A percentile compares a stretch with the other conserved stretches of the same genome.
Conservation (phyloP, 2,329 filamentous ascomycete genomes). For the Pestalotiopsis sp. region DNA sequence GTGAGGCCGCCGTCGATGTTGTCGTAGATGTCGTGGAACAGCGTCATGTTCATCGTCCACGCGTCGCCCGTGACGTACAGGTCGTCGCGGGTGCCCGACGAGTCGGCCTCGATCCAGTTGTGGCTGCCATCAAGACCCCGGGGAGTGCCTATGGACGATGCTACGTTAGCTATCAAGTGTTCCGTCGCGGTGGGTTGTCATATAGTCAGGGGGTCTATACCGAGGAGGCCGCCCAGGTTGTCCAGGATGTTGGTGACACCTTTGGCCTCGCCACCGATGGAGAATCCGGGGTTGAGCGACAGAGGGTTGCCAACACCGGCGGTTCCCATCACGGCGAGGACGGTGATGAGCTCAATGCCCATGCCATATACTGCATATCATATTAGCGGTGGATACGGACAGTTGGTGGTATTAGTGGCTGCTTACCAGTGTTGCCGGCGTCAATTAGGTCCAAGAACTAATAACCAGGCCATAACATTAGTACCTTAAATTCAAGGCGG, state of each 20-base stretch:
- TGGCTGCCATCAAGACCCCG: conserved; percentile 54
- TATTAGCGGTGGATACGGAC: background rate
- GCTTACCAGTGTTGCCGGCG: conserved; percentile 32
- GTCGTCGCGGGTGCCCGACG: conserved; percentile 54
- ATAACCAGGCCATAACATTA: background rate
- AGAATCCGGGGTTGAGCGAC: conserved; percentile 52
- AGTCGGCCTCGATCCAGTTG: conserved; percentile 59
- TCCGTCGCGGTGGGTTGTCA: background rate
- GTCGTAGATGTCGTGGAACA: conserved; percentile 52
- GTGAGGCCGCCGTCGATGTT: conserved; percentile 38
- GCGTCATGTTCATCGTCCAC: conserved; percentile 52
- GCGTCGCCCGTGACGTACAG: conserved; percentile 54
- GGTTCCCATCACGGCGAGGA: conserved; percentile 49
- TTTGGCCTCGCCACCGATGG: conserved; percentile 49
- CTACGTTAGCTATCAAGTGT: background rate
- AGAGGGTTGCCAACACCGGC: conserved; percentile 53
- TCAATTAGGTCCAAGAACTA: conserved; percentile 31
- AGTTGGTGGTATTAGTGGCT: background rate
- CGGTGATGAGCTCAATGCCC: conserved; percentile 43
- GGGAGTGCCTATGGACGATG: conserved; percentile 35
- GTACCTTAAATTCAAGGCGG: background rate
- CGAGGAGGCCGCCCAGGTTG: conserved; percentile 46
- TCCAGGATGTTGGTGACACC: conserved; percentile 42
- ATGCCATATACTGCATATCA: conserved; percentile 43
- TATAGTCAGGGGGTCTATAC: conserved; percentile 22